phyloP scores from a whole-genome alignment of 176 grass and related monocot genomes.

The Hyparrhenia diplandra region DNA sequence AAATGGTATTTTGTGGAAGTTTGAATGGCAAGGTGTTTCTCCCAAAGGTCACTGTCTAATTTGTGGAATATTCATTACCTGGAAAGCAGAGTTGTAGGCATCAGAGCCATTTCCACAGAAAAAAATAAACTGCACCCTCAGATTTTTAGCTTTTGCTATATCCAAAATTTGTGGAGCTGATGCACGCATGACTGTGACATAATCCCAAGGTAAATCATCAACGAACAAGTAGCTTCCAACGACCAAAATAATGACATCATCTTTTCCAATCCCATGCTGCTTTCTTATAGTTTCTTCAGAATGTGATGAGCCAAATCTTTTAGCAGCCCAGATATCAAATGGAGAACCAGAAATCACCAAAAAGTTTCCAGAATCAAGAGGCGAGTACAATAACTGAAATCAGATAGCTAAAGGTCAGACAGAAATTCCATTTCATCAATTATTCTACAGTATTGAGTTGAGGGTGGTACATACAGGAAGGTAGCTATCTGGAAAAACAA shows the following conservation, averaged over 20 bases:
- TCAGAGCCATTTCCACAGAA: constrained; percentile 72
- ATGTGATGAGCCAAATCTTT: constrained; percentile 53
- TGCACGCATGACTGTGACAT: constrained; percentile 48
- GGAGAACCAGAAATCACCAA: constrained; percentile 87
- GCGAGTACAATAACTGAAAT: constrained; percentile 75
- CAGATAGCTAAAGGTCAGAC: constrained; percentile 32
- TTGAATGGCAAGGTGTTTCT: not conserved
- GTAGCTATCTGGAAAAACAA: constrained; percentile 89
- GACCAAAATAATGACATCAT: constrained; percentile 73
- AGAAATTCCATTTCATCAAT: constrained; percentile 14
- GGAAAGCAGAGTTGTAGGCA: constrained; percentile 60
- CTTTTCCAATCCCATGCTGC: constrained; percentile 54
- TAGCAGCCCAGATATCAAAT: constrained; percentile 55
- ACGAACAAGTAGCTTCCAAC: constrained; percentile 70
- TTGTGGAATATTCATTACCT: constrained; percentile 45
- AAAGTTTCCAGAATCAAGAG: constrained; percentile 80
- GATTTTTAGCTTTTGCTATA: constrained; percentile 48
- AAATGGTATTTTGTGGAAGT: not conserved
- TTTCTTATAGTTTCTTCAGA: constrained; percentile 44
- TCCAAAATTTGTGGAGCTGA: constrained; percentile 57
- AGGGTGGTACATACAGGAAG: constrained; percentile 55
- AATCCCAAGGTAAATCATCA: constrained; percentile 86
- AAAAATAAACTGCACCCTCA: constrained; percentile 61
- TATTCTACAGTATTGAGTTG: constrained; percentile 11
- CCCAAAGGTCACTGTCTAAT: constrained; percentile 2